phyloP scores from a whole-genome alignment of 2,329 filamentous ascomycete species.

The Claviceps fusiformis region DNA sequence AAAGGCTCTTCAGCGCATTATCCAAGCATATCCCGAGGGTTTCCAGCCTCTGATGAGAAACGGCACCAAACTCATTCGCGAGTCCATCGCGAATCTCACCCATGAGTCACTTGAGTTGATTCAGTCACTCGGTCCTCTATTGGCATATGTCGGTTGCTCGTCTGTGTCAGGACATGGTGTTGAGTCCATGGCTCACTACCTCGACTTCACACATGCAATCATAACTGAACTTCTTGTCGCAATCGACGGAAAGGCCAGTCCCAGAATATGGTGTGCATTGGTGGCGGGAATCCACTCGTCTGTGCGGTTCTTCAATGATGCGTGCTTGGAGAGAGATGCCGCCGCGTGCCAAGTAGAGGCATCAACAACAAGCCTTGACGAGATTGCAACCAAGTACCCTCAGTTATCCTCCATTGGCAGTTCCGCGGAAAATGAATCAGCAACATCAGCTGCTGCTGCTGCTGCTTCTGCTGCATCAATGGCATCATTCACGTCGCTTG shows the following conservation, averaged over 20 bases:
- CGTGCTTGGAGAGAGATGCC: slow-evolving; percentile 17
- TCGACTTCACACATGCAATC: slow-evolving; percentile 24
- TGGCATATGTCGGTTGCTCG: slow-evolving; percentile 39
- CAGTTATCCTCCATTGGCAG: slow-evolving; percentile 11
- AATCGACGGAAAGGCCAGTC: slow-evolving; percentile 18
- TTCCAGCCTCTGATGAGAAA: slow-evolving; percentile 21
- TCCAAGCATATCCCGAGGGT: slow-evolving; percentile 21
- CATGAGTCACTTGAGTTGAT: slow-evolving; percentile 16
- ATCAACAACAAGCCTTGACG: slow-evolving; percentile 1
- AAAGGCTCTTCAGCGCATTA: slow-evolving; percentile 25
- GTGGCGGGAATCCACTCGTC: slow-evolving; percentile 23
- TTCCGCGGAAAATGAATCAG: background rate
- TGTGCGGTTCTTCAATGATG: slow-evolving; percentile 26
- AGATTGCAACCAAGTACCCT: slow-evolving; percentile 16
- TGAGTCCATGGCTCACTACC: slow-evolving; percentile 24
- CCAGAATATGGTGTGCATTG: slow-evolving; percentile 25
- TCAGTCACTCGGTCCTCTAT: slow-evolving; percentile 25
- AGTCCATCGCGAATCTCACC: slow-evolving; percentile 10
- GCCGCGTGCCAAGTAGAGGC: slow-evolving; percentile 10
- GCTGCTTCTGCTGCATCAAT: background rate
- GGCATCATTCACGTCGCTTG: slow-evolving; percentile 10
- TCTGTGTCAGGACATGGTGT: slow-evolving; percentile 5
- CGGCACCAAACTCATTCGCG: slow-evolving; percentile 14
- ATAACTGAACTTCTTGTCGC: slow-evolving; percentile 21
- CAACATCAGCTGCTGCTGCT: background rate